These are phyloP conservation scores for Coniella vitis DNA, from an alignment of 2,329 filamentous ascomycete genomes.

Conservation along the genomic window DNA sequence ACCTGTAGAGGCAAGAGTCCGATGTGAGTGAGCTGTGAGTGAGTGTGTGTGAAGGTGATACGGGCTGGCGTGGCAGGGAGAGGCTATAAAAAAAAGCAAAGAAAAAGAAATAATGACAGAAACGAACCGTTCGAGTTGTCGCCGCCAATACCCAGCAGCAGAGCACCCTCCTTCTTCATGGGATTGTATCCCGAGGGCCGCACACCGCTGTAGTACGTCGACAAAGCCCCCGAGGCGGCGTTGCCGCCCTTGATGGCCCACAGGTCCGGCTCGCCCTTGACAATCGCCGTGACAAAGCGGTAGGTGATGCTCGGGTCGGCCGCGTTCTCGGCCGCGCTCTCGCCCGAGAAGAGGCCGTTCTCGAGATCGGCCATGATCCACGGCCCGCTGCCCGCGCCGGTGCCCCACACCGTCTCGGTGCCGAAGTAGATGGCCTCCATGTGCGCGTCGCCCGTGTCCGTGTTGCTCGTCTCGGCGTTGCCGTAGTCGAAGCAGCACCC, in stretches of 20 bases:
- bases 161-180: constrained; percentile 59
- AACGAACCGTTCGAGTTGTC: constrained; percentile 47
- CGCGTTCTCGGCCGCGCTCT: constrained; percentile 37
- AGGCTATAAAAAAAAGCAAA: too few species aligned
- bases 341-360: constrained; percentile 57
- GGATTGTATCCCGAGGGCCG: constrained; percentile 54
- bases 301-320: constrained; percentile 44
- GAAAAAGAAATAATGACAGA: too few species aligned
- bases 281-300: constrained; percentile 49
- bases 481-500: constrained; percentile 53
- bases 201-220: constrained; percentile 52
- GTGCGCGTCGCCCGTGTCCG: constrained; percentile 53
- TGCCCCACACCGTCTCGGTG: constrained; percentile 45
- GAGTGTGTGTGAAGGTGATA: too few species aligned
- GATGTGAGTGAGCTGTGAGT: too few species aligned
- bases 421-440: constrained; percentile 67
- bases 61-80: too few species aligned
- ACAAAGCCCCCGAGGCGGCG: constrained; percentile 44
- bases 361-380: constrained; percentile 67
- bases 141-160: constrained; percentile 62
- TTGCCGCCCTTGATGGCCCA: constrained; percentile 57
- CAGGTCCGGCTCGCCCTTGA: constrained; percentile 49
- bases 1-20: not conserved
- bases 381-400: constrained; percentile 50
- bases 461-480: constrained; percentile 46